Percentiles rank a stretch among this genome's conserved stretches.
These are phyloP conservation scores for Powellomyces hirtus DNA, from an alignment of 192 early-diverging fungal species.

Conservation along the genomic window DNA sequence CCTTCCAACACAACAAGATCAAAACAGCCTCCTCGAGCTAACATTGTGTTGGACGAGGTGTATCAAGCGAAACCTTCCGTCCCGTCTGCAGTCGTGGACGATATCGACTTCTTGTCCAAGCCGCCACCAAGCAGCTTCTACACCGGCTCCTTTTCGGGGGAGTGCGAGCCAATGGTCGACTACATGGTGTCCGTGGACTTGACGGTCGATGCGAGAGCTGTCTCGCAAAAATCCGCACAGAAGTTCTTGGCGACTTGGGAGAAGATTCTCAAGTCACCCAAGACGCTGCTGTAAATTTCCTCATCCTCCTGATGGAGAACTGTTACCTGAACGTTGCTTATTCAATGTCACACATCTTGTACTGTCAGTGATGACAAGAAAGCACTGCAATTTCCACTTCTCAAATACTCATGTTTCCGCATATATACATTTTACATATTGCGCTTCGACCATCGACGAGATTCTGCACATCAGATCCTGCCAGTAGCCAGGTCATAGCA, in stretches of 20 bases:
- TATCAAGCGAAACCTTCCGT: background rate
- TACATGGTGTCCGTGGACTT: constrained; percentile 20
- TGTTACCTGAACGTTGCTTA: no score
- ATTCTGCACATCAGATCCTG: no score
- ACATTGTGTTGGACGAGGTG: background rate
- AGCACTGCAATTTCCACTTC: no score
- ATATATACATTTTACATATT: no score
- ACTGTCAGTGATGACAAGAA: no score
- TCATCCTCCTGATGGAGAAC: no score
- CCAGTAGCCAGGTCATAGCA: no score
- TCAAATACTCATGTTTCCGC: no score
- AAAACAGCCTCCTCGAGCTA: background rate
- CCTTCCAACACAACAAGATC: background rate
- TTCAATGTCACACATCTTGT: no score
- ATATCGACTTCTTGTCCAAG: constrained; percentile 26
- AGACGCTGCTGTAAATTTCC: constrained; percentile 16
- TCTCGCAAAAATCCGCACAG: constrained; percentile 8
- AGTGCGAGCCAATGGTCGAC: constrained; percentile 21
- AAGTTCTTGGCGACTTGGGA: constrained; percentile 20
- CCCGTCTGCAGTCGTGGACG: constrained; percentile 6
- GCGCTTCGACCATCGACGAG: no score
- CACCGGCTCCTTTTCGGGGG: constrained; percentile 10
- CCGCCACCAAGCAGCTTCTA: constrained; percentile 1
- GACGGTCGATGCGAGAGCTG: constrained; percentile 16
- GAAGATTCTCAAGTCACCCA: constrained; percentile 14